Evolutionary conservation across 345 rosid genomes (phyloP).

Genomic region (Luvunga scandens): DNA sequence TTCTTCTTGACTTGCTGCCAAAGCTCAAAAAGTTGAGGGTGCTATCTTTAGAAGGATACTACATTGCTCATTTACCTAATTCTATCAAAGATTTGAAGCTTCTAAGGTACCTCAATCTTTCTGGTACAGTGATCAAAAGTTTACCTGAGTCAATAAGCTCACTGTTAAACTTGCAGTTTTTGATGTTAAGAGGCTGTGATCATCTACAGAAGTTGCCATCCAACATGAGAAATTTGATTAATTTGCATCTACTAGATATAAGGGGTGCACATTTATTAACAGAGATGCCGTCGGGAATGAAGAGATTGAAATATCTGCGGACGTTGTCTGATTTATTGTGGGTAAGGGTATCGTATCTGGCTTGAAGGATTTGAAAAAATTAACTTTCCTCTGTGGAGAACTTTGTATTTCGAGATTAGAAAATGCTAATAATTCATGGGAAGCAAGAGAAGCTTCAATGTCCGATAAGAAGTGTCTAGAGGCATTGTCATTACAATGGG

Average conservation of each 20-base stretch:
- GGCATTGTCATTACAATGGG: neutral
- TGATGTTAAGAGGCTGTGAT: constrained; percentile 10
- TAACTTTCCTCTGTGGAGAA: constrained; percentile 21
- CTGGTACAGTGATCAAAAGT: neutral
- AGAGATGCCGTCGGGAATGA: constrained; percentile 23
- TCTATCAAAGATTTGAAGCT: constrained; percentile 12
- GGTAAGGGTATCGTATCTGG: constrained; percentile 11
- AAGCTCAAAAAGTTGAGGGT: constrained; percentile 9
- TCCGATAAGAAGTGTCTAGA: neutral
- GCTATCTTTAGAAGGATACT: constrained; percentile 17
- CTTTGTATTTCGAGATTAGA: constrained; percentile 21
- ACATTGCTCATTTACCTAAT: neutral
- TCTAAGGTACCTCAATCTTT: neutral
- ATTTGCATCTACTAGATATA: constrained; percentile 25
- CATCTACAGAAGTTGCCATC: constrained; percentile 18
- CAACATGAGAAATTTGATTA: constrained; percentile 10
- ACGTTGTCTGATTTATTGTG: constrained; percentile 20
- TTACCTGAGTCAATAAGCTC: constrained; percentile 5
- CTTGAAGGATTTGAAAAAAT: constrained; percentile 21
- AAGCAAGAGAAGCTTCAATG: neutral
- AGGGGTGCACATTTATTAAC: neutral
- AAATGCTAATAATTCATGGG: neutral
- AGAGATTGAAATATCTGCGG: constrained; percentile 14
- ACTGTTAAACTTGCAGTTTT: constrained; percentile 11
- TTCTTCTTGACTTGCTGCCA: neutral